Evolutionary conservation across 306 rosid species (phyloP).

Genomic region (Inga laurina): DNA sequence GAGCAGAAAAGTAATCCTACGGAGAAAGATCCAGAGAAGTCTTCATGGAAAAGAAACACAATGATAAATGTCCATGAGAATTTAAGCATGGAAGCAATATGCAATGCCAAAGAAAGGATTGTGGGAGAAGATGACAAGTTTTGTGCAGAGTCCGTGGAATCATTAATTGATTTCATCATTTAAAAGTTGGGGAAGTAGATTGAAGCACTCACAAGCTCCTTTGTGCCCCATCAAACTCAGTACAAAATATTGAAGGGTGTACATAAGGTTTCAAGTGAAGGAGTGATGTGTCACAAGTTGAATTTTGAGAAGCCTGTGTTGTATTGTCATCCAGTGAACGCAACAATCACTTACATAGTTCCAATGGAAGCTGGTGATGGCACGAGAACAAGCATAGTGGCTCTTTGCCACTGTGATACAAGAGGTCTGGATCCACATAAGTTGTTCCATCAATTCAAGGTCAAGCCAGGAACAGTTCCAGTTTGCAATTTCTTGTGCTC

Average conservation of each 20-base stretch:
- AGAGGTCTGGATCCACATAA: neutral
- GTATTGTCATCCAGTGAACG: neutral
- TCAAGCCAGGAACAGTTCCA: neutral
- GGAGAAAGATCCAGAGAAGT: neutral
- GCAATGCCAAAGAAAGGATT: neutral
- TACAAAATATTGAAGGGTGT: neutral
- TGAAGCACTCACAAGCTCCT: neutral
- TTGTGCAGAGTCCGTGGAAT: neutral
- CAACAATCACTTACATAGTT: neutral
- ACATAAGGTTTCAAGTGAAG: neutral
- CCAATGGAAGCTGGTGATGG: neutral
- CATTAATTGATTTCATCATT: neutral
- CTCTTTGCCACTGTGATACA: neutral
- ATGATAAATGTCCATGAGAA: neutral
- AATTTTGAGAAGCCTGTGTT: neutral
- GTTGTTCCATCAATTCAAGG: neutral
- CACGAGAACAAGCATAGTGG: neutral
- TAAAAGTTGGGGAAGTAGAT: neutral
- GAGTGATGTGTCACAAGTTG: neutral
- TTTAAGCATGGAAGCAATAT: neutral
- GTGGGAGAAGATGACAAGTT: neutral
- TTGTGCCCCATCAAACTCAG: neutral
- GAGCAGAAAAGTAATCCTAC: neutral
- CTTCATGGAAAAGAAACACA: neutral
- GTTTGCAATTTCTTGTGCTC: neutral